Evolutionary conservation across 2,329 filamentous ascomycete species (phyloP).

Genomic region (Trichoderma sp.): DNA sequence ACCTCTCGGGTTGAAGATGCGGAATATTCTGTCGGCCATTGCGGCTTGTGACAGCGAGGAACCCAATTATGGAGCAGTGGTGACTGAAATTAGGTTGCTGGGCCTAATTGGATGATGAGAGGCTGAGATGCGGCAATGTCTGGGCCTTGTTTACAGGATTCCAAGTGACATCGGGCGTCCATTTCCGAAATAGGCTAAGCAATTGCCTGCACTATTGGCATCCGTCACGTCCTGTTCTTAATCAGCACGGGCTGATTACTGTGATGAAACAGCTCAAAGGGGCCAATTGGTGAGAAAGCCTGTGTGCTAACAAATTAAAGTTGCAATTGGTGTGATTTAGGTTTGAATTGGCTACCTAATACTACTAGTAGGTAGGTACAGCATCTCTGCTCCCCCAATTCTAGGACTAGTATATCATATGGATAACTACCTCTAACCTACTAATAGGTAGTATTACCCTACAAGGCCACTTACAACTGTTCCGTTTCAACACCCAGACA

Average conservation of each 20-base stretch:
- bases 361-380: no score
- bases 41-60: neutral
- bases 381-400: neutral
- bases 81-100: neutral
- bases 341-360: neutral
- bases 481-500: neutral
- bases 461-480: no score
- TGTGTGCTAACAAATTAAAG: neutral
- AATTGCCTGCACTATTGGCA: neutral
- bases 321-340: neutral
- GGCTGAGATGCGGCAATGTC: neutral
- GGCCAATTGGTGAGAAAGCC: neutral
- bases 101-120: neutral
- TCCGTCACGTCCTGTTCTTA: neutral
- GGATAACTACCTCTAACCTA: no score
- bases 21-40: conserved; percentile 30
- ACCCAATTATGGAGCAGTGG: neutral
- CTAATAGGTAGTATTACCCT: no score
- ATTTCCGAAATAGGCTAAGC: conserved; percentile 5
- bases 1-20: conserved; percentile 34
- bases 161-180: neutral
- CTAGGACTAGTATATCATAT: no score
- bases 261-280: neutral
- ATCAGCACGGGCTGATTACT: neutral
- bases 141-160: neutral